A percentile compares a stretch with the other conserved stretches of the same genome.
phyloP scores from a whole-genome alignment of 257 asterid species.

The Phtheirospermum japonicum region DNA sequence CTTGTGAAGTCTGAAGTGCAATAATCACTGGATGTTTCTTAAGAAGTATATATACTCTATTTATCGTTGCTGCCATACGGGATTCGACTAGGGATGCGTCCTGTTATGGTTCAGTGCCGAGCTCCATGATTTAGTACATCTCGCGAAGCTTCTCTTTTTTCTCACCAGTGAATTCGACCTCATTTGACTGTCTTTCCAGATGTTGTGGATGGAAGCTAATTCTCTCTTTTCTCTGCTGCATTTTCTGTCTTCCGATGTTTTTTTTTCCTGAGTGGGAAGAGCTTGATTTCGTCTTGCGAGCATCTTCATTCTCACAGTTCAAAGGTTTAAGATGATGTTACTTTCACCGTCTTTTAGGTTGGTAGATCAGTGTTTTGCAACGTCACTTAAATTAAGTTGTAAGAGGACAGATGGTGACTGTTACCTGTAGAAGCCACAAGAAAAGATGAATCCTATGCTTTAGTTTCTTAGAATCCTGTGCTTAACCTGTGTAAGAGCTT shows the following conservation, averaged over 20 bases:
- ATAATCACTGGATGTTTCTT: conserved; percentile 17
- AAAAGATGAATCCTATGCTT: conserved; percentile 6
- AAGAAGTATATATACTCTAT: conserved; percentile 11
- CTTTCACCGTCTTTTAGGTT: conserved; percentile 11
- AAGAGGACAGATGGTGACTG: conserved; percentile 6
- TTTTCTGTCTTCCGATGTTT: conserved; percentile 18
- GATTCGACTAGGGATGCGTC: conserved; percentile 20
- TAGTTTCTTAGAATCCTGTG: neutral
- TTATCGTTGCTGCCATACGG: conserved; percentile 9
- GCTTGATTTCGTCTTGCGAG: neutral
- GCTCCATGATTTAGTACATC: conserved; percentile 21
- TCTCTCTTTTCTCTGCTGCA: conserved; percentile 12
- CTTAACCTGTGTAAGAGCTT: conserved; percentile 18
- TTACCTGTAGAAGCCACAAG: conserved; percentile 23
- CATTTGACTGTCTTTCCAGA: conserved; percentile 11
- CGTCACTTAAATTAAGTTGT: conserved; percentile 8
- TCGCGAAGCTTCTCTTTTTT: conserved; percentile 29
- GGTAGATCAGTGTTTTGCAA: conserved; percentile 17
- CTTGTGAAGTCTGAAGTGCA: conserved; percentile 24
- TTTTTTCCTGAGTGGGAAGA: conserved; percentile 11
- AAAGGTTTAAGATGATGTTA: conserved; percentile 15
- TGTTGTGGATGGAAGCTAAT: conserved; percentile 19
- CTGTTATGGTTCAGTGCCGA: conserved; percentile 23
- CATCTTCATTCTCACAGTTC: conserved; percentile 16
- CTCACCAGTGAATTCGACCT: conserved; percentile 16